Evolutionary conservation across 495 filamentous ascomycete species (phyloP).

Genomic region (Thozetella sp.): DNA sequence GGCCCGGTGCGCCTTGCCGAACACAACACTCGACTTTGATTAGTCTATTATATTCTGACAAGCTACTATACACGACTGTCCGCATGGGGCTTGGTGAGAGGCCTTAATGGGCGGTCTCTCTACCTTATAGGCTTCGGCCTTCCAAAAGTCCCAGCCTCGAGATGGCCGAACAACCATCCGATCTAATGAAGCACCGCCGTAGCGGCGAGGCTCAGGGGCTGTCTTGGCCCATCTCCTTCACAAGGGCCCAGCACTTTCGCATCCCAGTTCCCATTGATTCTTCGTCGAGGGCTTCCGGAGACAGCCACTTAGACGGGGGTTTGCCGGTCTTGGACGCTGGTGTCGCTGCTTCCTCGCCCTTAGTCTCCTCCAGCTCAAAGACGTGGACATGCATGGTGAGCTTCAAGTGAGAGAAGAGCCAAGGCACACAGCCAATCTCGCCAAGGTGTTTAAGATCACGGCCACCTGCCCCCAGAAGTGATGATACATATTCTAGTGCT

Average conservation of each 20-base stretch:
- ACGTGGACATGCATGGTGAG: conserved; percentile 47
- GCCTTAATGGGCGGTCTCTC: no score
- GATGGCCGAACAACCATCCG: neutral
- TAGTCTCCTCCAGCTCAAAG: conserved; percentile 25
- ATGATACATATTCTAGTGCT: conserved; percentile 22
- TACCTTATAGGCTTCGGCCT: no score
- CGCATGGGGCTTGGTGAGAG: no score
- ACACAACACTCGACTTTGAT: no score
- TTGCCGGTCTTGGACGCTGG: neutral
- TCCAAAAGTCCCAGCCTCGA: no score
- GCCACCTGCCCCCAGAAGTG: conserved; percentile 3
- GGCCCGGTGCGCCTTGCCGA: no score
- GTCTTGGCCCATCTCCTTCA: conserved; percentile 9
- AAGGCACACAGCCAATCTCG: conserved; percentile 40
- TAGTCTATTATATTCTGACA: no score
- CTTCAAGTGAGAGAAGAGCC: conserved; percentile 49
- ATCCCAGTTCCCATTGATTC: conserved; percentile 52
- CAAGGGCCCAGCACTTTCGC: conserved; percentile 45
- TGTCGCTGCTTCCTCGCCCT: neutral
- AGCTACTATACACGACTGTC: no score
- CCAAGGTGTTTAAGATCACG: conserved; percentile 18
- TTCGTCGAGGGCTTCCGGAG: conserved; percentile 23
- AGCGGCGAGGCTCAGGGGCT: no score
- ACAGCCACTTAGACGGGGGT: conserved; percentile 22
- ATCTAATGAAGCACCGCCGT: neutral